Conservation (phyloP, 2,329 filamentous ascomycete genomes). For the Ceratocystis smalleyi region DNA sequence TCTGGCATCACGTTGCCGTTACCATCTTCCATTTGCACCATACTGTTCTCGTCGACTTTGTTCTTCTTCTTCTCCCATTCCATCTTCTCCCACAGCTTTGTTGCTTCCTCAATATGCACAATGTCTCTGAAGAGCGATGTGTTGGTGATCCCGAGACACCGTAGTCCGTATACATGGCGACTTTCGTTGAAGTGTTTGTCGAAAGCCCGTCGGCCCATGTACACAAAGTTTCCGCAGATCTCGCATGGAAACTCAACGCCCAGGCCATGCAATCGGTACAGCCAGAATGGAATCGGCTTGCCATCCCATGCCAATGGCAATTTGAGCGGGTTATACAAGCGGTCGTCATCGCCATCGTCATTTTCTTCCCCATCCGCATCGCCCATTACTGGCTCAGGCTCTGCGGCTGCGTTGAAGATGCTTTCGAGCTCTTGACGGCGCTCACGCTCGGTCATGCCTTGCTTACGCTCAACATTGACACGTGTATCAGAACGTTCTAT, state of each 20-base stretch:
- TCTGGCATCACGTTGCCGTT: conserved; percentile 98
- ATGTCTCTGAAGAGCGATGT: conserved; percentile 88
- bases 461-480: conserved; percentile 88
- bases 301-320: conserved; percentile 94
- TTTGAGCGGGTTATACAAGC: conserved; percentile 93
- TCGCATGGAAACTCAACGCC: conserved; percentile 93
- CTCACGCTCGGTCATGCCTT: conserved; percentile 94
- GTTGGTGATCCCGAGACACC: conserved; percentile 85
- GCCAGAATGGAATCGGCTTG: conserved; percentile 97
- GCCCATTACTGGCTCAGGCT: conserved; percentile 15
- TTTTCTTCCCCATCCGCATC: conserved; percentile 41
- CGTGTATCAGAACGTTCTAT: conserved; percentile 77
- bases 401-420: conserved; percentile 43
- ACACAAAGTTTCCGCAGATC: conserved; percentile 96
- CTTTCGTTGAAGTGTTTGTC: conserved; percentile 98
- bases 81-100: conserved; percentile 84
- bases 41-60: conserved; percentile 59
- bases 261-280: conserved; percentile 90
- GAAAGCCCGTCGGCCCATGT: conserved; percentile 89
- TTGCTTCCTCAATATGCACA: conserved; percentile 75
- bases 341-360: conserved; percentile 66
- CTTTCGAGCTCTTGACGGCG: conserved; percentile 87
- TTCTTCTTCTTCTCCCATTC: conserved; percentile 69
- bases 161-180: conserved; percentile 80
- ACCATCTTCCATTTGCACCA: conserved; percentile 97